Conservation (phyloP, 1,139 yeast genomes). For the Meyerozyma smithsonii region DNA sequence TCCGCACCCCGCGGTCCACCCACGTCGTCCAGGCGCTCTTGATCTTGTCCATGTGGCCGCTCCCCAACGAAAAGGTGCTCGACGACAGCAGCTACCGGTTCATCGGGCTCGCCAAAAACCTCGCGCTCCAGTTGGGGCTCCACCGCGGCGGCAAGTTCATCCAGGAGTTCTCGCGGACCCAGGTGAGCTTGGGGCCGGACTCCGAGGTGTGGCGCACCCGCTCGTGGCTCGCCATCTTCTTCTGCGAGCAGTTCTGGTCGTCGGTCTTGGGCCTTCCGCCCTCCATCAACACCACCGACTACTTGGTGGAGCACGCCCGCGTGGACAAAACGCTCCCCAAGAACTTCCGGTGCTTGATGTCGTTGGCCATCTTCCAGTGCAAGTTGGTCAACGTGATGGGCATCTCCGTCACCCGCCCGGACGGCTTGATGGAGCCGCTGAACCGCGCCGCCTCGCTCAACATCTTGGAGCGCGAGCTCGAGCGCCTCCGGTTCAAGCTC, state of each 20-base stretch:
- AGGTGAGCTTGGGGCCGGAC: constrained; percentile 76
- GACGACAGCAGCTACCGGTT: constrained; percentile 91
- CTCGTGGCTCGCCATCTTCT: constrained; percentile 85
- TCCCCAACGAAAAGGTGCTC: constrained; percentile 87
- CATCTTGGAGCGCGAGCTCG: constrained; percentile 73
- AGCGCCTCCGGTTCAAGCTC: constrained; percentile 59
- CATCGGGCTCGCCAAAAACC: constrained; percentile 78
- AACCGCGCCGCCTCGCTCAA: constrained; percentile 77
- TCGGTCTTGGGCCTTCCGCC: constrained; percentile 87
- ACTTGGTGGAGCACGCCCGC: constrained; percentile 73
- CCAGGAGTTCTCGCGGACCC: constrained; percentile 86
- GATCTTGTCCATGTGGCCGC: constrained; percentile 83
- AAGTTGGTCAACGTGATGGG: constrained; percentile 86
- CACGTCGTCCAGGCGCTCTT: constrained; percentile 88
- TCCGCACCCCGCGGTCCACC: constrained; percentile 87
- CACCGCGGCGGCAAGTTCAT: constrained; percentile 88
- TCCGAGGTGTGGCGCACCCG: constrained; percentile 94
- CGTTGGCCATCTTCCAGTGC: constrained; percentile 77
- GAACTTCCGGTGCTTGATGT: constrained; percentile 66
- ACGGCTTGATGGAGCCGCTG: constrained; percentile 82
- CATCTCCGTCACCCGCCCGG: constrained; percentile 79
- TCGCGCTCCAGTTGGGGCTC: constrained; percentile 85
- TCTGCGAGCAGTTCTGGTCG: constrained; percentile 89
- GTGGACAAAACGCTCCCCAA: constrained; percentile 64
- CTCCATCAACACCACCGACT: constrained; percentile 73